These are phyloP conservation scores for Cladosporium austrohemisphaericum DNA, from an alignment of 2,329 filamentous ascomycete genomes.

Conservation along the genomic window DNA sequence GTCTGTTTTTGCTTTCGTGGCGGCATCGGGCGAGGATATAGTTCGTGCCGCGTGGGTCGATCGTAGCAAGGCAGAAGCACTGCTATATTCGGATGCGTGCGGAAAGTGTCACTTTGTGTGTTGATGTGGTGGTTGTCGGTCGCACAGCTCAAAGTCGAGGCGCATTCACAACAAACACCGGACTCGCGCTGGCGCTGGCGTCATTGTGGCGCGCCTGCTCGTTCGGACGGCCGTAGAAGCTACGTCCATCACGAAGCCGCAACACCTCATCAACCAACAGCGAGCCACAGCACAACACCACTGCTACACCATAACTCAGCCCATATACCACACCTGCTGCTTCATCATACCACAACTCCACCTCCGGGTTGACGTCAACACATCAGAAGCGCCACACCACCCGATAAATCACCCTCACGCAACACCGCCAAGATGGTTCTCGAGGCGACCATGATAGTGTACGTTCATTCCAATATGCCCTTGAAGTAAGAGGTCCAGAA, in stretches of 20 bases:
- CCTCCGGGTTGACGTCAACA: too few relatives aligned
- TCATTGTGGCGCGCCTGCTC: too few relatives aligned
- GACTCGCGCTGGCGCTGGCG: conserved; percentile 2
- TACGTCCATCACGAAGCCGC: not conserved
- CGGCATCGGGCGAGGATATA: not conserved
- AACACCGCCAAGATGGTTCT: conserved; percentile 52
- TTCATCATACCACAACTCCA: not conserved
- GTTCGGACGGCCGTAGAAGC: too few relatives aligned
- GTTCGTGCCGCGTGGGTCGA: not conserved
- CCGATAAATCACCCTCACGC: not conserved
- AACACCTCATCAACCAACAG: not conserved
- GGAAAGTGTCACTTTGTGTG: not conserved
- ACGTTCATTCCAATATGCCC: conserved; percentile 25
- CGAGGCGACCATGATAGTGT: conserved; percentile 98
- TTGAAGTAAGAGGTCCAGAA: not conserved
- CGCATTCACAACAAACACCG: not conserved
- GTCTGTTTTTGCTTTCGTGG: conserved; percentile 12
- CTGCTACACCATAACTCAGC: not conserved
- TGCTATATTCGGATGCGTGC: too few relatives aligned
- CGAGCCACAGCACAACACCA: not conserved
- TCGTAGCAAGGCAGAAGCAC: too few relatives aligned
- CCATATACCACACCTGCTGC: not conserved
- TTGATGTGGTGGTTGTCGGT: not conserved
- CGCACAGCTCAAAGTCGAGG: too few relatives aligned
- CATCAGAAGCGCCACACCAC: not conserved